These are phyloP conservation scores for Penicillium soppii DNA, from an alignment of 495 filamentous ascomycete genomes.

Conservation along the genomic window DNA sequence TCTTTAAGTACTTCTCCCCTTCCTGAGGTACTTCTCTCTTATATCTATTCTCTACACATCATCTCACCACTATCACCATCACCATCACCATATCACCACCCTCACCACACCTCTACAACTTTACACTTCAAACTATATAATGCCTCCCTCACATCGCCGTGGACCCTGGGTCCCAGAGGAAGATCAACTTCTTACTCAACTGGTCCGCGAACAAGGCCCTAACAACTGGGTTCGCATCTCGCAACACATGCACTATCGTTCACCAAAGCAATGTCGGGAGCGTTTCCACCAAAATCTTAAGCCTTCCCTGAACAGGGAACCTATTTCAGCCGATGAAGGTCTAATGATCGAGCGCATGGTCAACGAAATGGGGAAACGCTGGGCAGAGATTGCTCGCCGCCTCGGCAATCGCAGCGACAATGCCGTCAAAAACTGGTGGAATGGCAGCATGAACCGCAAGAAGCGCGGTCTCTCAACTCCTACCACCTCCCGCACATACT, in stretches of 20 bases:
- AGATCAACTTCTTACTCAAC: slow-evolving; percentile 66
- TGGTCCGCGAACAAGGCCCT: slow-evolving; percentile 75
- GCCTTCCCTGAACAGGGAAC: slow-evolving; percentile 83
- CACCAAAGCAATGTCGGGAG: slow-evolving; percentile 95
- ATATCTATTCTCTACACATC: no score
- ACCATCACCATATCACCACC: neutral
- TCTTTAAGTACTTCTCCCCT: slow-evolving; percentile 14
- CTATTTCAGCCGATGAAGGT: slow-evolving; percentile 90
- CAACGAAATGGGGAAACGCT: slow-evolving; percentile 78
- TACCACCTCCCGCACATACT: slow-evolving; percentile 38
- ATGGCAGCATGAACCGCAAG: slow-evolving; percentile 86
- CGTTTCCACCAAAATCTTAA: slow-evolving; percentile 95
- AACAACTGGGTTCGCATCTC: slow-evolving; percentile 94
- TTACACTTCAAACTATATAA: slow-evolving; percentile 18
- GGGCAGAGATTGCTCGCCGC: slow-evolving; percentile 90
- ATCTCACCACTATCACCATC: neutral
- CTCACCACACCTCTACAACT: neutral
- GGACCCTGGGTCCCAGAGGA: slow-evolving; percentile 89
- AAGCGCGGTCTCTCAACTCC: slow-evolving; percentile 45
- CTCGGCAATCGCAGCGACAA: slow-evolving; percentile 93
- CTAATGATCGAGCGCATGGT: slow-evolving; percentile 79
- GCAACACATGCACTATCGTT: slow-evolving; percentile 69
- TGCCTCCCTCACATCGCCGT: slow-evolving; percentile 62
- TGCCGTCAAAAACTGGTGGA: slow-evolving; percentile 99
- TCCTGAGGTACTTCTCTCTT: no score